Evolutionary conservation across 2,329 filamentous ascomycete genomes (phyloP), one percentile per base, ranked within the genome.

Genomic region (Plenodomus tracheiphilus): DNA sequence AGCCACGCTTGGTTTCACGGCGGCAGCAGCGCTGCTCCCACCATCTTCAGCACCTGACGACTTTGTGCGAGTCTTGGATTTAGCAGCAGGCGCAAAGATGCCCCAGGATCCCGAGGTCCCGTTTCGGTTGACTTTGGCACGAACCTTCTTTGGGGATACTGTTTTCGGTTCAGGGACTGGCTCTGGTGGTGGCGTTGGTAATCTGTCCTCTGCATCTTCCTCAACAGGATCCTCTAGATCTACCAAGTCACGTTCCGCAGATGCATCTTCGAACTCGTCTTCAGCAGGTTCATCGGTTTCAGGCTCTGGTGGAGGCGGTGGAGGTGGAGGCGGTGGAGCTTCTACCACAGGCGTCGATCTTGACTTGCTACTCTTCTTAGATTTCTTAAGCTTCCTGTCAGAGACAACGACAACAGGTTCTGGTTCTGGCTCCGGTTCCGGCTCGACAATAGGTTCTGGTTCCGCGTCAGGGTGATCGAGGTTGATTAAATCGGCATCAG

Each of bases 111-210:
- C 78, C n/a, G 73, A 74, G 30, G 79, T 80, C 49, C 82, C 80
- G 32, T 88, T 86, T 49, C 89, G 88, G 59, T 85, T 88, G 55
- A 91, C 83, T 65, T 87, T 90, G 21, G 87, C 77, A 13, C 91
- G 87, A 55, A 95, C 89, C 68, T 88, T 95, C 73, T 85, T 83
- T 51, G 62, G 60, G 11, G 79, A 74, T 42, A 85, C 83, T 15
- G 82, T 66, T 39, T 71, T 69, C 22, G 59, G 61, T 41, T 66
- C 68, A 39, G 56, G 64, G 46, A 58, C 59, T 9, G 58, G 51
- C 44, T 81, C 79, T 9, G 77, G 76, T 7, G 62, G 65, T 41
- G 81, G 79, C 20, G 79, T 81, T 9, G 79, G 78, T 28, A 76
- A 74, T 47, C 72, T 71, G 11, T 48, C 51, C 15, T 60, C 56